Conservation (phyloP, 2,329 filamentous ascomycete genomes). For the Stachybotrys chartarum region DNA sequence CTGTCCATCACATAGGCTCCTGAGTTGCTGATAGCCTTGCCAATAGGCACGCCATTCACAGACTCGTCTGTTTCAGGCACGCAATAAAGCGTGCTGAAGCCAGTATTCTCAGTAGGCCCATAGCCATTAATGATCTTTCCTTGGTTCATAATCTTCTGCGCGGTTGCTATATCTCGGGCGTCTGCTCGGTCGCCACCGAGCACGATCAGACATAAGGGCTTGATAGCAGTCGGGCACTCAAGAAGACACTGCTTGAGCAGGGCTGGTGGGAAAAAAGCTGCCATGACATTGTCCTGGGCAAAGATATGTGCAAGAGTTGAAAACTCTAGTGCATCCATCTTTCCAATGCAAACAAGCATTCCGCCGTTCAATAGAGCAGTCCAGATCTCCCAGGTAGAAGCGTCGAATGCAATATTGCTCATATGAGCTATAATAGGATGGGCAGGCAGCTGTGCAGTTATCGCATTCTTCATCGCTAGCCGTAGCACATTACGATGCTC, state of each 20-base stretch:
- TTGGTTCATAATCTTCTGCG: conserved; percentile 1
- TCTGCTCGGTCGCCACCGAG: conserved; percentile 10
- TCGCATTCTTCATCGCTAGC: background rate
- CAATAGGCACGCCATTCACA: conserved; percentile 11
- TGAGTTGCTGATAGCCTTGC: conserved; percentile 11
- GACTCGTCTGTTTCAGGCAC: conserved; percentile 1
- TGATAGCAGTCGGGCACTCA: conserved; percentile 1
- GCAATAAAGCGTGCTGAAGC: conserved; percentile 3
- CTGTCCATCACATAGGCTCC: conserved; percentile 15
- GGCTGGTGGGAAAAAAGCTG: conserved; percentile 4
- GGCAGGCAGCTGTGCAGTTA: background rate
- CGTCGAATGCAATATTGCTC: conserved; percentile 9
- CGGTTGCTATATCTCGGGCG: conserved; percentile 2
- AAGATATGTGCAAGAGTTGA: conserved; percentile 6
- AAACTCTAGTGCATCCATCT: conserved; percentile 8
- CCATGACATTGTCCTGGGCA: conserved; percentile 2
- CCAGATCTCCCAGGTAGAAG: conserved; percentile 5
- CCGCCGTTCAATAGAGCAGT: conserved; percentile 11
- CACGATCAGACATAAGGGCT: conserved; percentile 4
- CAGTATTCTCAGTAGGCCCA: conserved; percentile 12
- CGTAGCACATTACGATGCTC: conserved; percentile 2
- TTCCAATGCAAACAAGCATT: conserved; percentile 10
- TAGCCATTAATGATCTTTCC: conserved; percentile 6
- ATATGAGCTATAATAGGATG: conserved; percentile 1
- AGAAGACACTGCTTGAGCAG: conserved; percentile 9